Percentiles rank a stretch among this genome's conserved stretches.
Evolutionary conservation across 2,329 filamentous ascomycete genomes (phyloP).

Genomic region (Fusarium camptoceras): DNA sequence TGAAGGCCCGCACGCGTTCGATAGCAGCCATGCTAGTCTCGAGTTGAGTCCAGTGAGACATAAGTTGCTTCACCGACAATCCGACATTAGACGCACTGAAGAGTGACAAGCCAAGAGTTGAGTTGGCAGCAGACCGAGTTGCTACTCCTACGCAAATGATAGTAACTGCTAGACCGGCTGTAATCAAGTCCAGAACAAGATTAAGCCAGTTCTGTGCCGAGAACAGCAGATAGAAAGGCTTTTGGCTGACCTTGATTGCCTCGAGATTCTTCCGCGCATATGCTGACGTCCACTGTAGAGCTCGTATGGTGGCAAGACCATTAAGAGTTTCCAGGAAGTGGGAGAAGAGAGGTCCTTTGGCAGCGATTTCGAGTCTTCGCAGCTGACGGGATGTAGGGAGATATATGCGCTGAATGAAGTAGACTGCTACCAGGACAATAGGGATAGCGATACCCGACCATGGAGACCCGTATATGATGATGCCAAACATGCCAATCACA

Average conservation of each 20-base stretch:
- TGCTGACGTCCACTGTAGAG: neutral
- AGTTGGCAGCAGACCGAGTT: neutral
- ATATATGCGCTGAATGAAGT: neutral
- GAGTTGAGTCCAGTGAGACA: neutral
- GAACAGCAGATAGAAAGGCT: neutral
- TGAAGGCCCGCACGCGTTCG: neutral
- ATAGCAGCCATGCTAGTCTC: constrained; percentile 1
- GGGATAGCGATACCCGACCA: neutral
- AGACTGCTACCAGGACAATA: neutral
- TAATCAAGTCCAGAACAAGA: neutral
- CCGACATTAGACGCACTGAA: neutral
- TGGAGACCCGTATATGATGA: neutral
- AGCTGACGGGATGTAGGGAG: neutral
- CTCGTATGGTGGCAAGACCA: neutral
- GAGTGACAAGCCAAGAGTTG: neutral
- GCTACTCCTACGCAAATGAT: neutral
- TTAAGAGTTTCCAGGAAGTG: neutral
- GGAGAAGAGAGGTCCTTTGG: neutral
- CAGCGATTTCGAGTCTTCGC: constrained; percentile 1
- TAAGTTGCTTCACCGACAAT: neutral
- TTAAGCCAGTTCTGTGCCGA: neutral
- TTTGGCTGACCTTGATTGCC: neutral
- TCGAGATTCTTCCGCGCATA: neutral
- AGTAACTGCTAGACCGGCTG: neutral
- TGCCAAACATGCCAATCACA: neutral